These are phyloP conservation scores for Chytriomyces hyalinus DNA, from an alignment of 192 early-diverging fungal genomes.

Conservation along the genomic window DNA sequence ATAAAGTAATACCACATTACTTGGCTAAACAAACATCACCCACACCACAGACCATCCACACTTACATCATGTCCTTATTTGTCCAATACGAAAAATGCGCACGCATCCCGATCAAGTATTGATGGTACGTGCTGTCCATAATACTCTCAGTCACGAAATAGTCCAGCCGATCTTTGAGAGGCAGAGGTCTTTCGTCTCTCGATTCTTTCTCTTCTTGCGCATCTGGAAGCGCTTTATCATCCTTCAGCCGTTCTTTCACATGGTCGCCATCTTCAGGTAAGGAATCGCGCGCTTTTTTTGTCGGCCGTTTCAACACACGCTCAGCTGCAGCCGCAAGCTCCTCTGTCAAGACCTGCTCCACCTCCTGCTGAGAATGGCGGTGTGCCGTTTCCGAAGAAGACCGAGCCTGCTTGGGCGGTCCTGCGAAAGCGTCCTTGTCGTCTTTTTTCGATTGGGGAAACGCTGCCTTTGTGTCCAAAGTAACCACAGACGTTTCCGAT, in stretches of 20 bases:
- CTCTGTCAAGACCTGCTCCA: conserved; percentile 37
- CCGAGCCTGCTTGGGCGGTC: background rate
- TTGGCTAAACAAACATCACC: too few species aligned
- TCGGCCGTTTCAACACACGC: conserved; percentile 16
- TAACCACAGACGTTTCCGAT: background rate
- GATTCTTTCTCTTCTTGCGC: conserved; percentile 1
- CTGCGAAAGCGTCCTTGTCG: too few species aligned
- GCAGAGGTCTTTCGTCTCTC: conserved; percentile 30
- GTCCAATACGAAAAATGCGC: conserved; percentile 62
- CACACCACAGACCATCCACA: too few species aligned
- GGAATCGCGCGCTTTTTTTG: background rate
- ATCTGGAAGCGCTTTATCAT: background rate
- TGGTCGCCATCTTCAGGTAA: background rate
- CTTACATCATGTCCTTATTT: conserved; percentile 48
- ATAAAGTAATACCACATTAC: too few species aligned
- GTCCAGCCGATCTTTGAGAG: conserved; percentile 43
- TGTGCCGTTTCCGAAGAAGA: background rate
- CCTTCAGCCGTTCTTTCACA: background rate
- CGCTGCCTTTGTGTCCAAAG: too few species aligned
- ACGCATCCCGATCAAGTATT: conserved; percentile 50
- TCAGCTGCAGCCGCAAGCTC: conserved; percentile 40
- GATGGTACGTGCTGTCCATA: conserved; percentile 52
- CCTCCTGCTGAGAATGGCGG: conserved; percentile 19
- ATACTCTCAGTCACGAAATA: conserved; percentile 53
- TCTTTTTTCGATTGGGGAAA: too few species aligned